Evolutionary conservation across 2,329 filamentous ascomycete genomes (phyloP).

Genomic region (Nectriaceae sp.): DNA sequence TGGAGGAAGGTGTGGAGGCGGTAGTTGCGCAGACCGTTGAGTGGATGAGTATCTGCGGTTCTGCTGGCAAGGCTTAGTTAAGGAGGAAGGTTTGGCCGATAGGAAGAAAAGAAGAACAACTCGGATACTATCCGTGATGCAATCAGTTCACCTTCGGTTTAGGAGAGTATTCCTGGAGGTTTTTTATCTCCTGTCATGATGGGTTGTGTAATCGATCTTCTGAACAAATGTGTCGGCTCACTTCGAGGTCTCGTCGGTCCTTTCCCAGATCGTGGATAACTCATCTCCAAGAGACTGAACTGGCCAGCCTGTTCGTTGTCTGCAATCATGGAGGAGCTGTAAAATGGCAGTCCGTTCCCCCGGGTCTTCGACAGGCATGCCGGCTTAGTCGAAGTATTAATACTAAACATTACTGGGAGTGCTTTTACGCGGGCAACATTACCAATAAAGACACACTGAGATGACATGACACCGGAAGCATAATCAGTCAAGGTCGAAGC

Average conservation of each 20-base stretch:
- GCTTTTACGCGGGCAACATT: constrained; percentile 24
- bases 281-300: constrained; percentile 4
- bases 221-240: neutral
- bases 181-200: neutral
- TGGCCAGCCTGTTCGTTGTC: constrained; percentile 5
- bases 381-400: constrained; percentile 20
- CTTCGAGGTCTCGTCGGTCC: neutral
- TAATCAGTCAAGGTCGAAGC: constrained; percentile 43
- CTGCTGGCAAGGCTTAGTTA: neutral
- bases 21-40: constrained; percentile 2
- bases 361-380: constrained; percentile 2
- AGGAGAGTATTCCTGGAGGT: neutral
- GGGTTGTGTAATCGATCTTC: neutral
- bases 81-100: too few relatives aligned
- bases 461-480: constrained; percentile 40
- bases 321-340: neutral
- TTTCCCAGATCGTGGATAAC: constrained; percentile 3
- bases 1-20: constrained; percentile 40
- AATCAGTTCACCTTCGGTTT: constrained; percentile 12
- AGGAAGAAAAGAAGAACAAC: too few relatives aligned
- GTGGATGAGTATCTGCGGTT: constrained; percentile 3
- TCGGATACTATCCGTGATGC: constrained; percentile 13
- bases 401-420: neutral
- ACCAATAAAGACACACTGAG: constrained; percentile 43
- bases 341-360: neutral